A percentile compares a stretch with the other conserved stretches of the same genome.
Conservation (phyloP, 2,329 filamentous ascomycete genomes). For the Ramichloridium luteum region DNA sequence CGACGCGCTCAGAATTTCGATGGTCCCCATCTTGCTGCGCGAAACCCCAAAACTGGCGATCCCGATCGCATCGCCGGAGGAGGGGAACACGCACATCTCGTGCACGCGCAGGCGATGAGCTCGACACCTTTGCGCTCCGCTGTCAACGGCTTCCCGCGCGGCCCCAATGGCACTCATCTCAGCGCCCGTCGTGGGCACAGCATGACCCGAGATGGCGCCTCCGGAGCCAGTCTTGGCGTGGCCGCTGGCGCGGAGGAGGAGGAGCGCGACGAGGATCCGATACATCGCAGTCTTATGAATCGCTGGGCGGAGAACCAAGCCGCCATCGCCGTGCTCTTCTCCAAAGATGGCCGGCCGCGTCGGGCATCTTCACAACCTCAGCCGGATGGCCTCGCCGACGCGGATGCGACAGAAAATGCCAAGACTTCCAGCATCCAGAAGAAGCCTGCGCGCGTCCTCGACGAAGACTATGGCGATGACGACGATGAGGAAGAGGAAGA, state of each 20-base stretch:
- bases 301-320: slow-evolving; percentile 67
- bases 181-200: slow-evolving; percentile 31
- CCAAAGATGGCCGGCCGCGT: slow-evolving; percentile 26
- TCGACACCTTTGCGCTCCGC: slow-evolving; percentile 29
- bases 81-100: slow-evolving; percentile 7
- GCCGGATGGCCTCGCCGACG: slow-evolving; percentile 6
- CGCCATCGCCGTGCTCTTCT: slow-evolving; percentile 66
- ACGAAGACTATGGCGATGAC: slow-evolving; percentile 78
- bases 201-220: slow-evolving; percentile 33
- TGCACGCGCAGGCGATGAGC: slow-evolving; percentile 17
- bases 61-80: slow-evolving; percentile 10
- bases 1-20: slow-evolving; percentile 13
- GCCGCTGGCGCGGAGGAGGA: slow-evolving; percentile 23
- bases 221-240: slow-evolving; percentile 13
- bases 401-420: slow-evolving; percentile 25
- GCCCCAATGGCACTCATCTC: slow-evolving; percentile 28
- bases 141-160: slow-evolving; percentile 19
- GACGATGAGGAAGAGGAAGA: slow-evolving; percentile 49
- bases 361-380: slow-evolving; percentile 14
- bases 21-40: slow-evolving; percentile 11
- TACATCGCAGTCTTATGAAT: slow-evolving; percentile 53
- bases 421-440: no score
- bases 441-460: slow-evolving; percentile 63
- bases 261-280: slow-evolving; percentile 35
- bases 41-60: slow-evolving; percentile 8